phyloP scores from a whole-genome alignment of 768 basidiomycete genomes.

The Hirschioporus abietinus region DNA sequence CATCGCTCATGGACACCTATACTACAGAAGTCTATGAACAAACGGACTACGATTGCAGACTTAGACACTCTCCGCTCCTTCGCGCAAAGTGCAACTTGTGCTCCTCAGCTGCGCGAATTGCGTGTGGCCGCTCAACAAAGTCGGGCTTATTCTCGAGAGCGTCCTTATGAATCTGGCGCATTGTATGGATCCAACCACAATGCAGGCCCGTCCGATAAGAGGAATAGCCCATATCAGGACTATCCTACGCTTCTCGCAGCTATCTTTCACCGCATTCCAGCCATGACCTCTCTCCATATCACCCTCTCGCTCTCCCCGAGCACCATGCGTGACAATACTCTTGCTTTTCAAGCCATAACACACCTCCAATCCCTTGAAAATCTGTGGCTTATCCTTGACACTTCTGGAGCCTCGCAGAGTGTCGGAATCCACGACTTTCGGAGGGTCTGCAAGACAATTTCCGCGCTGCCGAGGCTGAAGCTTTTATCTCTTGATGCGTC shows the following conservation, averaged over 20 bases:
- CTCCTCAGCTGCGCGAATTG: not conserved
- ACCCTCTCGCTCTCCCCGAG: not conserved
- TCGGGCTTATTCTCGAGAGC: not conserved
- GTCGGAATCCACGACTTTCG: not conserved
- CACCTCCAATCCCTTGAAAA: not conserved
- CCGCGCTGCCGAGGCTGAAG: not conserved
- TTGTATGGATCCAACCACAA: not conserved
- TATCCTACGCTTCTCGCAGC: not conserved
- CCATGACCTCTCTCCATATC: not conserved
- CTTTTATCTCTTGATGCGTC: not conserved
- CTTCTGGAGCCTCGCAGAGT: not conserved
- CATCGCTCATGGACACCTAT: not conserved
- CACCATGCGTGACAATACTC: not conserved
- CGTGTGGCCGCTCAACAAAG: not conserved
- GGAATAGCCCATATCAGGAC: not conserved
- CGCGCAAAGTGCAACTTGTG: not conserved
- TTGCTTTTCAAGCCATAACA: not conserved
- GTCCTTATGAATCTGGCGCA: not conserved
- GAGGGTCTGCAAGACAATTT: not conserved
- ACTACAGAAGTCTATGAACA: not conserved
- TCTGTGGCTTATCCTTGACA: not conserved
- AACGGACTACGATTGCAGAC: not conserved
- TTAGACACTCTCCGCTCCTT: not conserved
- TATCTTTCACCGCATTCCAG: not conserved
- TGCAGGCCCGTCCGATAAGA: not conserved